These are phyloP conservation scores for Aspergillus haitiensis DNA, from an alignment of 495 filamentous ascomycete genomes.

Conservation along the genomic window DNA sequence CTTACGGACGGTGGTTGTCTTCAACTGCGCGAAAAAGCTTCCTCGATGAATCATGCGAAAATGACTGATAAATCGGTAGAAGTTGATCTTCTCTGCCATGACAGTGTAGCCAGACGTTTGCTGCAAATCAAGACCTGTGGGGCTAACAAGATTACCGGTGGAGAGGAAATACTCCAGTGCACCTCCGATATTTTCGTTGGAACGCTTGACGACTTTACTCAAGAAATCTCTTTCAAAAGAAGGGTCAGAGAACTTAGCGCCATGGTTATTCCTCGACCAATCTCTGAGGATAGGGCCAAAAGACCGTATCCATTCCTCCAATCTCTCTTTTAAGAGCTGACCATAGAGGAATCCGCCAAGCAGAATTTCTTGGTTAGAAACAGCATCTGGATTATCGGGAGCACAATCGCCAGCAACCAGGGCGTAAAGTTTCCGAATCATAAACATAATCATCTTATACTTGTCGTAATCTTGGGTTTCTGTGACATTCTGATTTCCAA, in stretches of 20 bases:
- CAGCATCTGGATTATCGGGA: slow-evolving; percentile 91
- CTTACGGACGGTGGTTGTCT: slow-evolving; percentile 95
- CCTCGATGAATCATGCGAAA: slow-evolving; percentile 99
- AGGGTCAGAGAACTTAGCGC: slow-evolving; percentile 64
- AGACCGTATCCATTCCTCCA: slow-evolving; percentile 81
- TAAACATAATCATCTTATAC: slow-evolving; percentile 91
- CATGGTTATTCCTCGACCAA: slow-evolving; percentile 65
- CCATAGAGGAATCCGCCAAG: slow-evolving; percentile 92
- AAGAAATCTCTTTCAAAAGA: slow-evolving; percentile 78
- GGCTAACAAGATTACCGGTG: slow-evolving; percentile 89
- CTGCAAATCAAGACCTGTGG: slow-evolving; percentile 88
- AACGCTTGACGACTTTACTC: slow-evolving; percentile 68
- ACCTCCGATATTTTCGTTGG: slow-evolving; percentile 84
- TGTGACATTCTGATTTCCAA: slow-evolving; percentile 78
- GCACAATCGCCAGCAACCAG: slow-evolving; percentile 89
- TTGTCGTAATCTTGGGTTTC: slow-evolving; percentile 84
- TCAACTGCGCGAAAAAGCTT: slow-evolving; percentile 96
- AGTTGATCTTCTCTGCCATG: slow-evolving; percentile 98
- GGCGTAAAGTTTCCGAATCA: slow-evolving; percentile 92
- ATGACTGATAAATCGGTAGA: slow-evolving; percentile 96
- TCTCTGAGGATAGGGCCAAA: slow-evolving; percentile 62
- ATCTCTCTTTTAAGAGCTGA: slow-evolving; percentile 89
- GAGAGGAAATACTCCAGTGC: slow-evolving; percentile 92
- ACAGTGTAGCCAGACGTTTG: slow-evolving; percentile 93
- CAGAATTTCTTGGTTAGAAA: slow-evolving; percentile 90